Conservation (phyloP, 352 stramenopile species). For the Phytopythium aichiense region DNA sequence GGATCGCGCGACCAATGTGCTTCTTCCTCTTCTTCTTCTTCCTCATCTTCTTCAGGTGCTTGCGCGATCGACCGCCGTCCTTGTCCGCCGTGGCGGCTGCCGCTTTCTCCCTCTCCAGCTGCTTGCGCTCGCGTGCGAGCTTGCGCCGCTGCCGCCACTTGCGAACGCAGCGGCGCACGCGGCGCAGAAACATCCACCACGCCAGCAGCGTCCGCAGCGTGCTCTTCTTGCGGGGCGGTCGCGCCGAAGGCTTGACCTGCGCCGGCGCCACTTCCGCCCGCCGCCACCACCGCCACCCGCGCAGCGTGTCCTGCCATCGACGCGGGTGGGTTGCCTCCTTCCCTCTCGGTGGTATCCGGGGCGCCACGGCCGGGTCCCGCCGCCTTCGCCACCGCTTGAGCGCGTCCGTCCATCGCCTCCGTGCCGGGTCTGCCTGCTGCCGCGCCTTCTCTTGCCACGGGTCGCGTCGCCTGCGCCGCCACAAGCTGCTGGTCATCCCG, state of each 20-base stretch:
- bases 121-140: neutral
- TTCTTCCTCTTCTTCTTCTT: slow-evolving; percentile 6
- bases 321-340: neutral
- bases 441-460: neutral
- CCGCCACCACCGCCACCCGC: neutral
- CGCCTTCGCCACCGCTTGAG: neutral
- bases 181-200: neutral
- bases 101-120: neutral
- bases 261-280: neutral
- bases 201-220: slow-evolving; percentile 1
- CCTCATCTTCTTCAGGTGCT: neutral
- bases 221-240: neutral
- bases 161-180: neutral
- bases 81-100: neutral
- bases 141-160: slow-evolving; percentile 3
- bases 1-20: slow-evolving; percentile 1
- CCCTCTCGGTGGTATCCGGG: neutral
- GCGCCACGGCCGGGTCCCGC: neutral
- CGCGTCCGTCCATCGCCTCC: neutral
- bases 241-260: neutral
- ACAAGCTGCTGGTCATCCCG: slow-evolving; percentile 4
- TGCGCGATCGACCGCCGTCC: neutral
- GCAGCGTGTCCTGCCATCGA: neutral
- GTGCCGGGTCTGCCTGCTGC: neutral
- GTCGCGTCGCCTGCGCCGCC: neutral